Conservation (phyloP, 2,329 filamentous ascomycete species). For the Aspergillus phoenicis region DNA sequence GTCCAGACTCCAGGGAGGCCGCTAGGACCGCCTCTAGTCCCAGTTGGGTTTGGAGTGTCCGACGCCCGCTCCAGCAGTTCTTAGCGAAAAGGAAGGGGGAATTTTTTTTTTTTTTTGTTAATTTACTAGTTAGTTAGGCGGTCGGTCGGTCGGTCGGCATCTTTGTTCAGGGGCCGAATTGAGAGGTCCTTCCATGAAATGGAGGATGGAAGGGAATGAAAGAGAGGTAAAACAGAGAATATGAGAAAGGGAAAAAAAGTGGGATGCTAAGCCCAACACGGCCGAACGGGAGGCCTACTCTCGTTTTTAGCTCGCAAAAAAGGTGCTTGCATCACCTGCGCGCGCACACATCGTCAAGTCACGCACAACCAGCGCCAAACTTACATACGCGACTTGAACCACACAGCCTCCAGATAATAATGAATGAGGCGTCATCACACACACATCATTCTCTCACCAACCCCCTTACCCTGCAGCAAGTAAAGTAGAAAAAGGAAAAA, state of each 20-base stretch:
- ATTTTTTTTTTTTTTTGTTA: no score
- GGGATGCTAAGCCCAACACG: background rate
- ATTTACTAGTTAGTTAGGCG: background rate
- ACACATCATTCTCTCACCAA: background rate
- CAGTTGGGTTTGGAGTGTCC: slow-evolving; percentile 10
- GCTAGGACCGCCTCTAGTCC: slow-evolving; percentile 19
- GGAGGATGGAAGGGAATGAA: no score
- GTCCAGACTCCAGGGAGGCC: slow-evolving; percentile 26
- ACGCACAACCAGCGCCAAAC: background rate
- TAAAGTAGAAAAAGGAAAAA: background rate
- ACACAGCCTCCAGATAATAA: no score
- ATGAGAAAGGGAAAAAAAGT: no score
- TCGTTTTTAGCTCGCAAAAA: background rate
- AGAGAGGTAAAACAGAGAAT: no score
- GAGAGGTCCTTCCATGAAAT: background rate
- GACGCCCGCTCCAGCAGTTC: slow-evolving; percentile 32
- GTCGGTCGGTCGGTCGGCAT: slow-evolving; percentile 8
- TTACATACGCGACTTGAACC: background rate
- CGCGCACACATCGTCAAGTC: background rate
- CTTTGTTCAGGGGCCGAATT: background rate
- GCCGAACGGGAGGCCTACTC: background rate
- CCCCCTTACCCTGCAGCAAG: background rate
- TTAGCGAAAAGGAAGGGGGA: slow-evolving; percentile 4
- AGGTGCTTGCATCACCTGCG: background rate
- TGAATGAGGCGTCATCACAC: background rate